Percentiles rank a stretch among this genome's conserved stretches.
Conservation (phyloP, 345 rosid genomes). For the Eucalyptus marginata region DNA sequence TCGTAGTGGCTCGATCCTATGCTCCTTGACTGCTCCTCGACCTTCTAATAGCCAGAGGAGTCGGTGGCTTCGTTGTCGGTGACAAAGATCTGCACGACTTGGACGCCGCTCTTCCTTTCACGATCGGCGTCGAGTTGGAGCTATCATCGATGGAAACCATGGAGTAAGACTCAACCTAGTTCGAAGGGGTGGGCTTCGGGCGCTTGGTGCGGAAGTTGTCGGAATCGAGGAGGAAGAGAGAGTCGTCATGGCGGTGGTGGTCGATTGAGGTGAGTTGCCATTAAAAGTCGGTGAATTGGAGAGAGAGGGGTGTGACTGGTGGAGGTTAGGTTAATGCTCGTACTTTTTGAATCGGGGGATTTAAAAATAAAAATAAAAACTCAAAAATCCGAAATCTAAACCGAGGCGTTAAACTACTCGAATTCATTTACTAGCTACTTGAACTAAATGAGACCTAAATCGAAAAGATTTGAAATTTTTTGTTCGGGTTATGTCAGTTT, state of each 20-base stretch:
- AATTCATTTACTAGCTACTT: too few species aligned
- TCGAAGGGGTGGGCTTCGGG: neutral
- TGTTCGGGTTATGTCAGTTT: rapidly evolving
- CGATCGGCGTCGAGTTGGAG: neutral
- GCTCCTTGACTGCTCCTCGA: neutral
- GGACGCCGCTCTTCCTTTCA: neutral
- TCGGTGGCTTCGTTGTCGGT: conserved; percentile 19
- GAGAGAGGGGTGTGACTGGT: neutral
- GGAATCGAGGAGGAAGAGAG: neutral
- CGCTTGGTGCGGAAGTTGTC: neutral
- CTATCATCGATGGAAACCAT: neutral
- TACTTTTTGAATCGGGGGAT: neutral
- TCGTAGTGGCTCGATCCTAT: neutral
- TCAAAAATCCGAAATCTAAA: neutral
- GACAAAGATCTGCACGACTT: conserved; percentile 11
- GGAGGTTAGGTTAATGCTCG: neutral
- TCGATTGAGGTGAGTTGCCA: neutral
- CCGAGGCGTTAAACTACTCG: rapidly evolving
- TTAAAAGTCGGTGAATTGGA: neutral
- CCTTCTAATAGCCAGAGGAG: conserved; percentile 12
- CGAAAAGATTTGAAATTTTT: too few species aligned
- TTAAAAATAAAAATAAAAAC: neutral
- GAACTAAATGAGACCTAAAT: too few species aligned
- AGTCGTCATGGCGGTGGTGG: neutral
- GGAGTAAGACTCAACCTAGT: neutral